phyloP scores from a whole-genome alignment of 2,329 filamentous ascomycete species.

The Nigrospora sphaerica region DNA sequence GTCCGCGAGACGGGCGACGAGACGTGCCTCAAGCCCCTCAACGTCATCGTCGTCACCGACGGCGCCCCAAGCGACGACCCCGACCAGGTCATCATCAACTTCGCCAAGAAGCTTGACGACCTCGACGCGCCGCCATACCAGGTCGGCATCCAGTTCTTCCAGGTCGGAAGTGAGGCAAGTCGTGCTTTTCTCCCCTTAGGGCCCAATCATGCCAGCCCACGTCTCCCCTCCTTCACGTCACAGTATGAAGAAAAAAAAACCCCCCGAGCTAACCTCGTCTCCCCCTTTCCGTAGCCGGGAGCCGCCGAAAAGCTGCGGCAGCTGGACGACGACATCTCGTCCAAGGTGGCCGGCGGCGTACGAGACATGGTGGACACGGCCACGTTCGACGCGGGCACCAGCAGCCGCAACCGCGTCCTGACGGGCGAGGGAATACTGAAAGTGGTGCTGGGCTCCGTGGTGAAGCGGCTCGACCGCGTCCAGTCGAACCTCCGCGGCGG shows the following conservation, averaged over 20 bases:
- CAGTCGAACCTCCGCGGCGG: too few species aligned
- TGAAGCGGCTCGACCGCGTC: conserved; percentile 53
- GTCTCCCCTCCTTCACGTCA: too few species aligned
- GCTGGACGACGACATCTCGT: conserved; percentile 66
- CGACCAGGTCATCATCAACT: conserved; percentile 58
- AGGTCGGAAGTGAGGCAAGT: conserved; percentile 65
- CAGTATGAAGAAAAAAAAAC: too few species aligned
- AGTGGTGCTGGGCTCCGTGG: conserved; percentile 71
- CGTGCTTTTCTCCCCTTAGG: too few species aligned
- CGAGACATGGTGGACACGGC: conserved; percentile 92
- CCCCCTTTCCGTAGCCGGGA: conserved; percentile 15
- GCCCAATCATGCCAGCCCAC: too few species aligned
- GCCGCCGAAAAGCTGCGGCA: conserved; percentile 60
- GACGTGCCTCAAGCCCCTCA: conserved; percentile 63
- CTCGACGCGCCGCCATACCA: conserved; percentile 70
- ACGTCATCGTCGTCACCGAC: conserved; percentile 91
- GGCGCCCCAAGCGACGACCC: conserved; percentile 76
- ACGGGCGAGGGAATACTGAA: conserved; percentile 72
- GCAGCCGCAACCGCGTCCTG: conserved; percentile 35
- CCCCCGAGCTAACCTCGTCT: too few species aligned
- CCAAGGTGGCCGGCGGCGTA: conserved; percentile 46
- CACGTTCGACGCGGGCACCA: conserved; percentile 54
- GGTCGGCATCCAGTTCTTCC: conserved; percentile 92
- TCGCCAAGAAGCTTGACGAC: conserved; percentile 64
- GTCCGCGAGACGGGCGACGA: conserved; percentile 24